Conservation (phyloP, 352 stramenopile genomes). For the Globisporangium emineosum region DNA sequence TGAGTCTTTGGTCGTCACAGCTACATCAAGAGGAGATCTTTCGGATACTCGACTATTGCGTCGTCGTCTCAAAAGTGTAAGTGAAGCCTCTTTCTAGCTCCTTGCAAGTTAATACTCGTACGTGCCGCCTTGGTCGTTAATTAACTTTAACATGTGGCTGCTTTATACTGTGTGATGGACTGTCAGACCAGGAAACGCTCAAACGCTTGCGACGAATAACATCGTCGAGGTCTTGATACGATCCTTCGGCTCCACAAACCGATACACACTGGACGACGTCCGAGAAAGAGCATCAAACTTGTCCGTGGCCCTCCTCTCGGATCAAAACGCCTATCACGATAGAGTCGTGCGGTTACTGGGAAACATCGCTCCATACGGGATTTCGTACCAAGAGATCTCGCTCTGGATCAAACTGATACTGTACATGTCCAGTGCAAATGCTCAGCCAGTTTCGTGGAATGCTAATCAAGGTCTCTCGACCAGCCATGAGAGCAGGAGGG, state of each 20-base stretch:
- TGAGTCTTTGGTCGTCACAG: slow-evolving; percentile 20
- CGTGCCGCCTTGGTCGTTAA: too few relatives aligned
- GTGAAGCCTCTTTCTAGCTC: background rate
- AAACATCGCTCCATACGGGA: slow-evolving; percentile 5
- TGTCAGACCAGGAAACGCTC: slow-evolving; percentile 24
- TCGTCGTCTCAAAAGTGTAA: slow-evolving; percentile 6
- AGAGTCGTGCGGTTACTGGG: slow-evolving; percentile 1
- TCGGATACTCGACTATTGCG: slow-evolving; percentile 19
- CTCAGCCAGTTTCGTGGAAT: background rate
- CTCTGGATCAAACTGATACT: slow-evolving; percentile 18
- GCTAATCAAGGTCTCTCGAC: background rate
- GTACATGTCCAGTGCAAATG: background rate
- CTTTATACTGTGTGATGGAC: background rate
- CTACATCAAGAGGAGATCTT: slow-evolving; percentile 12
- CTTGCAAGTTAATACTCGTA: background rate
- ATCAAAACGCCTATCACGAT: slow-evolving; percentile 21
- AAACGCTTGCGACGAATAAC: slow-evolving; percentile 19
- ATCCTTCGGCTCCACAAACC: slow-evolving; percentile 21
- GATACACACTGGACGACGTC: background rate
- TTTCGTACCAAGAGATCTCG: slow-evolving; percentile 14
- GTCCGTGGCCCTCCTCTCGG: slow-evolving; percentile 24
- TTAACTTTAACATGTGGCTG: background rate
- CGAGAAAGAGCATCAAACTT: slow-evolving; percentile 2
- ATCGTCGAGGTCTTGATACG: slow-evolving; percentile 27
- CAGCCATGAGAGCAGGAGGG: background rate